These are phyloP conservation scores for Kickxella alabastrina DNA, from an alignment of 192 early-diverging fungal species.

Conservation along the genomic window DNA sequence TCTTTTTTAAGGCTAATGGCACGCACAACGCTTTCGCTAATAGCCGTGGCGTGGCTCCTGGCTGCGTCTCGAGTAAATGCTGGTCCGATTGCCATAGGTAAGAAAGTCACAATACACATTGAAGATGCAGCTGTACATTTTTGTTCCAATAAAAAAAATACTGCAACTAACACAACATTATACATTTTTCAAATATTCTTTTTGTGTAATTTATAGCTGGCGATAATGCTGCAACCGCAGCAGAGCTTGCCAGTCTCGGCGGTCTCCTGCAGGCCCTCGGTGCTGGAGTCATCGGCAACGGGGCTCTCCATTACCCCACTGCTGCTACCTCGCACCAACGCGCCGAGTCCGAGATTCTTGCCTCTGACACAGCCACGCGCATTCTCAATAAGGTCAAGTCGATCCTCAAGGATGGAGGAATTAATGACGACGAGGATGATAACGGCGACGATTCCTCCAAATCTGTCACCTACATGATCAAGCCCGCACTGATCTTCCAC, in stretches of 20 bases:
- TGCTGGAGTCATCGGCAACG: conserved; percentile 43
- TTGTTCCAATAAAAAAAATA: not conserved
- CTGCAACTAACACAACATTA: not conserved
- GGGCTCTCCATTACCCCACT: conserved; percentile 40
- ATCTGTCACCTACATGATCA: conserved; percentile 41
- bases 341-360: conserved; percentile 41
- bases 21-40: conserved; percentile 35
- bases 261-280: conserved; percentile 48
- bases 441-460: conserved; percentile 26
- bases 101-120: conserved; percentile 1
- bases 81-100: conserved; percentile 43
- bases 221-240: conserved; percentile 15
- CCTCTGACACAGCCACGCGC: conserved; percentile 42
- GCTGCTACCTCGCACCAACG: conserved; percentile 37
- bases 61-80: conserved; percentile 31
- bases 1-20: conserved; percentile 26
- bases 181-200: too few relatives aligned
- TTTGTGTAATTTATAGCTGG: conserved; percentile 19
- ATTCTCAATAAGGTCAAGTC: conserved; percentile 49
- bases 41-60: conserved; percentile 49
- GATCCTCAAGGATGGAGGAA: conserved; percentile 41
- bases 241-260: conserved; percentile 41
- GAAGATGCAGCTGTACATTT: too few relatives aligned
- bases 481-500: conserved; percentile 50
- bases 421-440: conserved; percentile 39